These are phyloP conservation scores for Apiotrichum mycotoxinovorans DNA, from an alignment of 1,284 basidiomycete species.

Conservation along the genomic window DNA sequence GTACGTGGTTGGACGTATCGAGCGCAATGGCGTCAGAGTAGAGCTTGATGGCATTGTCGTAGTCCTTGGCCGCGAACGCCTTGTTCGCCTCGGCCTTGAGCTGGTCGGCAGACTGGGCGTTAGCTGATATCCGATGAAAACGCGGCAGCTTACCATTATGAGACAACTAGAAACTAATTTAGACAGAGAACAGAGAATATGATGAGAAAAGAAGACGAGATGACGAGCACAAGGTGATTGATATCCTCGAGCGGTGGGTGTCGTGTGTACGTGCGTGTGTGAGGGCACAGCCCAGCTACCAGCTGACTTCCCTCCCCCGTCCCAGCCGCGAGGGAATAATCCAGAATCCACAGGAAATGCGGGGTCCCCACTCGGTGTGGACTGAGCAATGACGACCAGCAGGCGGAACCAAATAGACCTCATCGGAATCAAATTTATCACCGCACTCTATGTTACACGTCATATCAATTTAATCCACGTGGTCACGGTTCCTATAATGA, in stretches of 20 bases:
- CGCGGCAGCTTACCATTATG: not conserved
- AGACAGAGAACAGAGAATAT: not conserved
- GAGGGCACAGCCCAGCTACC: no score
- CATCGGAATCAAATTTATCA: not conserved
- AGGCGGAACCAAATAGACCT: no score
- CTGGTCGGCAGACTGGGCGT: slow-evolving; percentile 49
- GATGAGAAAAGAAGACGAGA: not conserved
- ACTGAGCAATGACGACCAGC: no score
- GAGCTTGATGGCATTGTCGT: slow-evolving; percentile 72
- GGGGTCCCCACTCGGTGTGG: not conserved
- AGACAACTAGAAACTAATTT: not conserved
- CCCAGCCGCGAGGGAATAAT: not conserved
- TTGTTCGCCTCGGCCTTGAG: slow-evolving; percentile 95
- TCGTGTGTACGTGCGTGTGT: no score
- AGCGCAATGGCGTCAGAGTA: slow-evolving; percentile 84
- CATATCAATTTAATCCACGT: not conserved
- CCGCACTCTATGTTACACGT: not conserved
- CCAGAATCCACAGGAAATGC: not conserved
- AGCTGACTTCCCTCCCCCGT: not conserved
- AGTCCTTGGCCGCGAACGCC: slow-evolving; percentile 89
- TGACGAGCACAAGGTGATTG: no score
- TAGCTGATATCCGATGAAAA: not conserved
- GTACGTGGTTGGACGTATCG: slow-evolving; percentile 78
- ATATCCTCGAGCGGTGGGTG: no score
- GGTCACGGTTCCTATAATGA: not conserved